phyloP scores from a whole-genome alignment of 345 rosid species.

The Brassica nigra region DNA sequence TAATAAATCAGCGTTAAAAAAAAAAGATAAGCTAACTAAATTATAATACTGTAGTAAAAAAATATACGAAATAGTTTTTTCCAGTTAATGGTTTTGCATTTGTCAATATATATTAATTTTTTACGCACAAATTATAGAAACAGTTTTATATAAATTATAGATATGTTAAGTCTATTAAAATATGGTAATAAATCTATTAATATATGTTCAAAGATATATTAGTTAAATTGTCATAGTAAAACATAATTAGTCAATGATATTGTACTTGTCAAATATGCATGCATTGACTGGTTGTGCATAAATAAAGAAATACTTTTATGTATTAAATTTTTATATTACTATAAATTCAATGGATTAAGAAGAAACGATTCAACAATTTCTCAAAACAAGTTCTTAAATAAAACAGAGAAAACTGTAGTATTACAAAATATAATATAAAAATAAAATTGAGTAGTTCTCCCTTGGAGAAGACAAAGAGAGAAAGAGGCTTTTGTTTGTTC shows the following conservation, averaged over 20 bases:
- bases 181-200: background rate
- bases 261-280: background rate
- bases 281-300: background rate
- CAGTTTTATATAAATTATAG: background rate
- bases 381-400: constrained; percentile 1
- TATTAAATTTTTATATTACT: background rate
- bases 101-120: background rate
- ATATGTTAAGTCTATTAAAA: background rate
- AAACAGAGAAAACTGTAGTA: background rate
- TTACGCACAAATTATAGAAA: background rate
- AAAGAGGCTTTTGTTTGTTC: constrained; percentile 39
- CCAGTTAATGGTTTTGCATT: background rate
- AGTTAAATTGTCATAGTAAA: background rate
- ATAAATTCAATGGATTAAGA: background rate
- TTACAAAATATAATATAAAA: background rate
- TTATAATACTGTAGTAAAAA: background rate
- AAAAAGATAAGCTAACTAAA: background rate
- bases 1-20: too few relatives aligned
- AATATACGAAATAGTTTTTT: too few relatives aligned
- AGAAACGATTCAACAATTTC: background rate
- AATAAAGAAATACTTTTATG: background rate
- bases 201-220: background rate
- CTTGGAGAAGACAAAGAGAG: background rate
- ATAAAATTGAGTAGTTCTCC: background rate
- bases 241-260: background rate